Conservation (phyloP, 169 alveolate species). For the Plasmodium cynomolgi region DNA sequence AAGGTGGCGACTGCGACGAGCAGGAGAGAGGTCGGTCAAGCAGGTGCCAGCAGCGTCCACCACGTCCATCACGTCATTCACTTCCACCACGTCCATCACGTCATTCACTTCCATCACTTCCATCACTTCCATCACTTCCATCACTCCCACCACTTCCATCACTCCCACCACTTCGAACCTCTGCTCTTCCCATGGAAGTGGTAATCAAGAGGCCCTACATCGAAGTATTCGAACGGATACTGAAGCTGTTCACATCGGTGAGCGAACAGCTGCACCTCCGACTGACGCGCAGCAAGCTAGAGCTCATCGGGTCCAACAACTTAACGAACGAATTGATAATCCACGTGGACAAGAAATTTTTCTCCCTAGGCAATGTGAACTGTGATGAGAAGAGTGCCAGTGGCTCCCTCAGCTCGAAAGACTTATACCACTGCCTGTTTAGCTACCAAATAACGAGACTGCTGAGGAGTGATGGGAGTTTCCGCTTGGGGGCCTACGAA, state of each 20-base stretch:
- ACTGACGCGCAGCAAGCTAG: conserved; percentile 23
- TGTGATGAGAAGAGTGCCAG: conserved; percentile 9
- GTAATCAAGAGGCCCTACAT: conserved; percentile 46
- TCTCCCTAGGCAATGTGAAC: conserved; percentile 2
- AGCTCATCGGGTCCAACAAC: conserved; percentile 46
- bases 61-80: not conserved
- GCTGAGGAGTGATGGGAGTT: conserved; percentile 6
- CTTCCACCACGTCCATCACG: not conserved
- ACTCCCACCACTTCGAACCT: not conserved
- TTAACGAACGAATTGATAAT: conserved; percentile 41
- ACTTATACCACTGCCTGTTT: conserved; percentile 52
- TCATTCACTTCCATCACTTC: too few relatives aligned
- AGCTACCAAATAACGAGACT: conserved; percentile 33
- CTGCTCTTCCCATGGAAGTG: conserved; percentile 22
- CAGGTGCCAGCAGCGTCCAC: not conserved
- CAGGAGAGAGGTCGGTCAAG: not conserved
- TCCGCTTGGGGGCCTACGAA: not conserved
- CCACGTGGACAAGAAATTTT: conserved; percentile 37
- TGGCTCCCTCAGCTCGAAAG: conserved; percentile 58
- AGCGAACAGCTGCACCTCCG: conserved; percentile 41
- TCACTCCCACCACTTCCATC: not conserved
- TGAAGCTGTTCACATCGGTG: conserved; percentile 43
- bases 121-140: not conserved
- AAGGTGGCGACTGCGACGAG: not conserved
- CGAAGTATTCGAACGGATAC: conserved; percentile 64